Conservation (phyloP, 768 basidiomycete species). For the Naematelia aurantialba region DNA sequence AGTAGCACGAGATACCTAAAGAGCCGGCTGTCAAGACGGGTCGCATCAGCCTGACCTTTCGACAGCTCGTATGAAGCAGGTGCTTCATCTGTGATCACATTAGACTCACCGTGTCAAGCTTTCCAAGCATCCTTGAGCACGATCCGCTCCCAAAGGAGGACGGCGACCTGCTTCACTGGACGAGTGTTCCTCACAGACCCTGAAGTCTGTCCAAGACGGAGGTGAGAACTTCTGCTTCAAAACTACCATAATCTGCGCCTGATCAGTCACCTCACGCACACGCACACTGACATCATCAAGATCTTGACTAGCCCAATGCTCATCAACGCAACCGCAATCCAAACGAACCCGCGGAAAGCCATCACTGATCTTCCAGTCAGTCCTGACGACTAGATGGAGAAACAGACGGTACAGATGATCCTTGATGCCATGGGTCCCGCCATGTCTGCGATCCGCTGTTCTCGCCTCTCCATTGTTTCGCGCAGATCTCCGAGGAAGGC, state of each 20-base stretch:
- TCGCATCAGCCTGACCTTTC: constrained; percentile 53
- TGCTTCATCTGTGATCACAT: background rate
- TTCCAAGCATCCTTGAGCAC: constrained; percentile 6
- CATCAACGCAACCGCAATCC: background rate
- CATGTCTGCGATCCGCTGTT: background rate
- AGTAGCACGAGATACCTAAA: constrained; percentile 51
- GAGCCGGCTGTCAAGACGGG: constrained; percentile 48
- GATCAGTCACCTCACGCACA: constrained; percentile 1
- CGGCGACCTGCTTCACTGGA: too few relatives aligned
- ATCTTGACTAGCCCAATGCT: constrained; percentile 1
- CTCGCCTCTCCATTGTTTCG: constrained; percentile 1
- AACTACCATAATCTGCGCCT: too few relatives aligned
- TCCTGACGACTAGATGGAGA: background rate
- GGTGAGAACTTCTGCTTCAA: too few relatives aligned
- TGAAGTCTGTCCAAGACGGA: too few relatives aligned
- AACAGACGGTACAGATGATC: background rate
- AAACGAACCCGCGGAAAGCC: constrained; percentile 1
- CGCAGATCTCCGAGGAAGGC: constrained; percentile 2
- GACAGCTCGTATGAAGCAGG: constrained; percentile 46
- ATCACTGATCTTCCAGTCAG: constrained; percentile 1
- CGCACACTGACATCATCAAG: constrained; percentile 1
- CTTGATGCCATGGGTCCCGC: background rate
- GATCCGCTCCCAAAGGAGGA: constrained; percentile 1
- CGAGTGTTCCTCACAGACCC: too few relatives aligned
- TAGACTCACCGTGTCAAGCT: constrained; percentile 3